Percentiles rank a stretch among this genome's conserved stretches.
phyloP scores from a whole-genome alignment of 495 filamentous ascomycete genomes.

The Daldinia childiae region DNA sequence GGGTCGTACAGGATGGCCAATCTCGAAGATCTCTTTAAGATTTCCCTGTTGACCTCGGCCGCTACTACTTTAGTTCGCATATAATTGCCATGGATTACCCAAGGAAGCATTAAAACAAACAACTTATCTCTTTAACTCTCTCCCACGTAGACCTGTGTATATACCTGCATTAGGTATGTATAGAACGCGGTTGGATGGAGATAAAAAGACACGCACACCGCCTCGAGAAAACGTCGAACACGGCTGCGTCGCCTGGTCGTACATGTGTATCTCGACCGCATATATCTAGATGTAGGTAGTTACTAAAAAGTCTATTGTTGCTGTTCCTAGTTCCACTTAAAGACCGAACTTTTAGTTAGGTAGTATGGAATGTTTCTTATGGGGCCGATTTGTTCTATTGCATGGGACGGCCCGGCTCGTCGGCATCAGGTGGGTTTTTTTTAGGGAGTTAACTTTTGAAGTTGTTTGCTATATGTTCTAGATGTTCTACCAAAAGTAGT shows the following conservation, averaged over 20 bases:
- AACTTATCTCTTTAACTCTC: neutral
- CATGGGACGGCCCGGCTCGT: constrained; percentile 27
- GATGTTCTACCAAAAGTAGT: neutral
- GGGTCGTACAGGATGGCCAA: neutral
- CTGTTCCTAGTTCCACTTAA: constrained; percentile 2
- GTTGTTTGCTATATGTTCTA: neutral
- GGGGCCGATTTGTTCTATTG: constrained; percentile 1
- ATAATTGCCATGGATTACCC: neutral
- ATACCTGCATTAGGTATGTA: no score
- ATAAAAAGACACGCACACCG: neutral
- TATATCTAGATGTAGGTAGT: neutral
- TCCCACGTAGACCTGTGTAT: neutral
- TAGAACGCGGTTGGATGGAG: neutral
- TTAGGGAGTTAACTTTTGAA: neutral
- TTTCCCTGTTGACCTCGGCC: neutral
- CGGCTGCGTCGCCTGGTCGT: neutral
- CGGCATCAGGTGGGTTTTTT: neutral
- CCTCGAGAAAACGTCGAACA: neutral
- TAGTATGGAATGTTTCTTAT: constrained; percentile 5
- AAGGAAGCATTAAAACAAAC: neutral
- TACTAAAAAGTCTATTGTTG: neutral
- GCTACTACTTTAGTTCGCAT: neutral
- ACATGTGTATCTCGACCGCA: neutral
- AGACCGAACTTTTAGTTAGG: neutral
- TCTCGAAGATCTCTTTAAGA: neutral